Evolutionary conservation across 169 alveolate genomes (phyloP).

Genomic region (Plasmodium falciparum): DNA sequence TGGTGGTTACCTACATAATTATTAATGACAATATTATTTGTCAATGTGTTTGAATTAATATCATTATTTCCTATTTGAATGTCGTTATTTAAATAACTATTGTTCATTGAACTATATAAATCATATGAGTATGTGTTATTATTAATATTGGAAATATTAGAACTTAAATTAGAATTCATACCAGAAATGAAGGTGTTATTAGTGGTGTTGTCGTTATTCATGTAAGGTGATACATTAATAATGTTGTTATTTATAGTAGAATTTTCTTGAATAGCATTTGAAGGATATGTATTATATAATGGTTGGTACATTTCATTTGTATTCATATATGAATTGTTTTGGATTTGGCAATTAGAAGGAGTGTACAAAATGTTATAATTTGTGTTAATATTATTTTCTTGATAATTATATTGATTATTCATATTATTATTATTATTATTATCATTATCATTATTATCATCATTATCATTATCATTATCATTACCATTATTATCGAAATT

Average conservation of each 20-base stretch:
- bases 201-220: background rate
- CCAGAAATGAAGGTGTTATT: background rate
- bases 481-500: too few relatives aligned
- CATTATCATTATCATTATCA: too few relatives aligned
- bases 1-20: background rate
- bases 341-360: too few relatives aligned
- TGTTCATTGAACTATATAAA: constrained; percentile 10
- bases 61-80: constrained; percentile 23
- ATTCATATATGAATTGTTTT: background rate
- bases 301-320: background rate
- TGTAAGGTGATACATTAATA: background rate
- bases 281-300: background rate
- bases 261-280: constrained; percentile 2
- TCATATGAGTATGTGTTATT: background rate
- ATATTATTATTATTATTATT: background rate
- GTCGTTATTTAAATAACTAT: constrained; percentile 17
- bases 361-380: background rate
- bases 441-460: too few relatives aligned
- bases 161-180: constrained; percentile 2
- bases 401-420: background rate
- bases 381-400: background rate
- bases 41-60: background rate
- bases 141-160: constrained; percentile 1
- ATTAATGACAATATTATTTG: constrained; percentile 2
- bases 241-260: constrained; percentile 11